Evolutionary conservation across 2,329 filamentous ascomycete genomes (phyloP).

Genomic region (Apiospora kogelbergensis): DNA sequence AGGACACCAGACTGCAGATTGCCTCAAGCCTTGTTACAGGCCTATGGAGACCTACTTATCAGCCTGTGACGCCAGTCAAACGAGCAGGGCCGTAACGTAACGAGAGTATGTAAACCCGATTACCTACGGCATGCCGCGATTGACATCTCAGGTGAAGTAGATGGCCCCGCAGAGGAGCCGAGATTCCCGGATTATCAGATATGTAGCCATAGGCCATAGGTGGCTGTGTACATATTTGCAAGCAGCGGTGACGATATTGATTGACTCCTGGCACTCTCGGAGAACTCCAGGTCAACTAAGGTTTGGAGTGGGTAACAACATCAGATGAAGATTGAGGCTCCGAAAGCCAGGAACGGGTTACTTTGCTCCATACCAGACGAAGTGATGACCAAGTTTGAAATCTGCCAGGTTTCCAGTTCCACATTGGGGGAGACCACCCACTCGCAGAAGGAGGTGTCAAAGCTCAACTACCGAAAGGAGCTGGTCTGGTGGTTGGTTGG

Average conservation of each 20-base stretch:
- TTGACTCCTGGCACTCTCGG: not conserved
- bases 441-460: not conserved
- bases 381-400: slow-evolving; percentile 5
- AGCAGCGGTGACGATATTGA: not conserved
- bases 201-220: not conserved
- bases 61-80: not conserved
- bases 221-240: too few relatives aligned
- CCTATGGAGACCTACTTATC: not conserved
- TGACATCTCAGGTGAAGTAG: not conserved
- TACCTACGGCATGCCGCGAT: not conserved
- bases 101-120: not conserved
- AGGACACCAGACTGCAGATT: not conserved
- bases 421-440: slow-evolving; percentile 1
- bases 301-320: not conserved
- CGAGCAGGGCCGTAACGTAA: not conserved
- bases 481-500: not conserved
- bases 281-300: not conserved
- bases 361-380: not conserved
- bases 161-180: not conserved
- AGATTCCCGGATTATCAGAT: not conserved
- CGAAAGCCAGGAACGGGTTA: not conserved
- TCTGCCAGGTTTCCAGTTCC: slow-evolving; percentile 1
- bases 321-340: slow-evolving; percentile 4
- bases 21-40: not conserved
- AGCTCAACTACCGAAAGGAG: slow-evolving; percentile 1